Base-by-base conservation (phyloP, 441 rosid genomes). In the Aleurites moluccanus region DNA sequence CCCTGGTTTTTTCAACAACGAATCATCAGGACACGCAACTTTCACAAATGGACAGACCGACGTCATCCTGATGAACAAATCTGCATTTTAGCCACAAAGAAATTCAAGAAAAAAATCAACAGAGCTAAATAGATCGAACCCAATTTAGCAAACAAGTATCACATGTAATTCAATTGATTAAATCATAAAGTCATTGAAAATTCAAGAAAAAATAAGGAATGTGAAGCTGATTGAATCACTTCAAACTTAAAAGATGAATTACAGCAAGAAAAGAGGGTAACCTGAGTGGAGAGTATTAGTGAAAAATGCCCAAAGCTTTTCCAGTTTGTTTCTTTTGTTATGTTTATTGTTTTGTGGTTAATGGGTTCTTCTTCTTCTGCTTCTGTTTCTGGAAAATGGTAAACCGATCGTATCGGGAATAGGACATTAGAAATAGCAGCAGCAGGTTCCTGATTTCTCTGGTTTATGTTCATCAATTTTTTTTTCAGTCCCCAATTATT, bases 21-120 rank as follows among this genome's bases (percentile, higher is more conserved):
- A 76, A 70, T 88, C 93, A 40, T 89, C 91, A 0, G 93, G 87
- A 25, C 94, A 92, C 56, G 90, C 73, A 27, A 89, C 79, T 77
- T 89, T 91, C 27, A 82, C 91, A 47, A 92, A 90, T 2, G 97
- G 97, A 49, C 95, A 89, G 47, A 90, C 89, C 10, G 90, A 85
- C 25, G 84, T 91, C 89, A 89, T 92, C 87, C n/a, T 60, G 10
- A 68, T 45, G 33, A 68, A 30, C 44, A 72, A 75, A 18, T 75
- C 78, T 75, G 61, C 78, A 67, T 38, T 38, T 45, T 53, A 64
- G 64, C 62, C 20, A 30, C 16, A 18, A 25, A 44, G 38, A 73
- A 25, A 67, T 74, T 33, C 25, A 13, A 59, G n/a, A 57, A 64
- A 66, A 27, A 73, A 72, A 18, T 45, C 2, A 28, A 67, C 20